Base-by-base conservation (phyloP, 306 rosid species). In the Quillaja saponaria region DNA sequence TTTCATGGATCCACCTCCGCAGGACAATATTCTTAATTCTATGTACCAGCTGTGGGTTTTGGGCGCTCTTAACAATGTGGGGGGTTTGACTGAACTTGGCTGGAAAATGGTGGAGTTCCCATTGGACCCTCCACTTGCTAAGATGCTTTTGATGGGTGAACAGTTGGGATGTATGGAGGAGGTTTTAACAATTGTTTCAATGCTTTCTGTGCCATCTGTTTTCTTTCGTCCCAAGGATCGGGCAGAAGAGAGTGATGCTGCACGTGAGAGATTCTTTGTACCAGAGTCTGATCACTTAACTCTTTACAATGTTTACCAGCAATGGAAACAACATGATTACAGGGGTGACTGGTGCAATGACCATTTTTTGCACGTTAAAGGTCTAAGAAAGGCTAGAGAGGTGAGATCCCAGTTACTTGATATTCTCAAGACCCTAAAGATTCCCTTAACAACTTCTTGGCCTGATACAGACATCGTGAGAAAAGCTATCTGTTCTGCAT, bases 31-130 rank as follows among this genome's bases (percentile, higher is more conserved):
- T 64, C 96, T 92, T 52, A 92, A 92, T 78, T 92, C 98, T 10
- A 92, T 92, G 98, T 92, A 92, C 78, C 98, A 92, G 68, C 72
- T 92, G 77, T 92, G 98, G 98, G 98, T 92, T 34, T 80, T 92
- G 72, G 98, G 96, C 25, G 98, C 98, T 68, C 95, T 92, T 51
- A 86, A 84, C 77, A 92, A 92, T 63, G 98, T 92, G 1, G 98
- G 98, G 62, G 78, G 81, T 49, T 78, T 92, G 71, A 92, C 98
- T 40, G 90, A 81, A 9, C 90, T 88, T 17, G 98, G 98, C 48
- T 92, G 98, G 98, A 92, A 92, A 76, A 92, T 92, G 98, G 98
- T 92, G 57, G 98, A 92, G 80, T 92, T 92, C 64, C 98, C 98
- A 0, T 64, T 92, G 74, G 98, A 92, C 63, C 98, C 98, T 61